Evolutionary conservation across 768 basidiomycete species (phyloP).

Genomic region (Dentipellis sp.): DNA sequence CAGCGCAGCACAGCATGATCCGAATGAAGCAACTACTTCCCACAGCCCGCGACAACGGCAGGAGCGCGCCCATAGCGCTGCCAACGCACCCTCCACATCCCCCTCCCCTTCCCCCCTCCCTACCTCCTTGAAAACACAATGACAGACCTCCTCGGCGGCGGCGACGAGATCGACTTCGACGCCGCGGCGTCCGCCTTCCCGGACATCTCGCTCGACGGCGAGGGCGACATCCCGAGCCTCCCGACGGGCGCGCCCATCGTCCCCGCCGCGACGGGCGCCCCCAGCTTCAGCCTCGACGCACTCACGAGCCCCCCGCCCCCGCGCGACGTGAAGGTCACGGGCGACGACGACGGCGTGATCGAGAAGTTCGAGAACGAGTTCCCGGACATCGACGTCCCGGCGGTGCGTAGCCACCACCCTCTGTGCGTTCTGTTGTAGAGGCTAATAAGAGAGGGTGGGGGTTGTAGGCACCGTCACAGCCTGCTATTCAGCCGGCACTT

Average conservation of each 20-base stretch:
- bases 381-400: constrained; percentile 60
- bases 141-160: constrained; percentile 30
- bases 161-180: constrained; percentile 68
- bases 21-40: background rate
- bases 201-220: constrained; percentile 70
- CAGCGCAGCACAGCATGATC: too few relatives aligned
- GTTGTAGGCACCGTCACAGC: constrained; percentile 11
- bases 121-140: constrained; percentile 10
- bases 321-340: constrained; percentile 70
- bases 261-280: constrained; percentile 10
- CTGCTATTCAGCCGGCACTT: constrained; percentile 30
- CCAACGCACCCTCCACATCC: background rate
- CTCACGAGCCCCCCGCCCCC: constrained; percentile 42
- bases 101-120: background rate
- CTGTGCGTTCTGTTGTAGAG: constrained; percentile 7
- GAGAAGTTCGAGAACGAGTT: constrained; percentile 82
- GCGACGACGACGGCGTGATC: constrained; percentile 59
- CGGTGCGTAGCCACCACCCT: constrained; percentile 20
- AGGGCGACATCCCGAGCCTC: constrained; percentile 40
- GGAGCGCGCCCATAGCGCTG: background rate
- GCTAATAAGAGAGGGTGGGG: background rate
- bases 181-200: constrained; percentile 77
- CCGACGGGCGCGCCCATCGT: constrained; percentile 21
- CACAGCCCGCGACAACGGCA: background rate
- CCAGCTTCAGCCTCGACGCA: constrained; percentile 55